Evolutionary conservation across 192 early-diverging fungal genomes (phyloP), one percentile per base, ranked within the genome.

Genomic region (Glomus cerebriforme): DNA sequence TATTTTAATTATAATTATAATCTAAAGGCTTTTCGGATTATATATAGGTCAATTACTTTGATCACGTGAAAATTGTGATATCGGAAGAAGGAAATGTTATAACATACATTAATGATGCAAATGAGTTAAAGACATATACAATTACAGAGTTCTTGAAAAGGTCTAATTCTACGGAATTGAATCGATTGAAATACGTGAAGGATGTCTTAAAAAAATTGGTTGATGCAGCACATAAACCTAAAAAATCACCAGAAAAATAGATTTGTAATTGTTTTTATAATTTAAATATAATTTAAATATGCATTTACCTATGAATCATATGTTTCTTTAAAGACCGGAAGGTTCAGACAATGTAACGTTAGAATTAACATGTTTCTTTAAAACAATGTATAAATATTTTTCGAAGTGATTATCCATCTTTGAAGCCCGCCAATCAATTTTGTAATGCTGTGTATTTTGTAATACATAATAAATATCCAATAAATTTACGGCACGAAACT

Each of bases 41-140:
- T 67, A 19, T 39, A 10, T 80, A 93, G 92, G 74, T 93, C 32
- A 93, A 92, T 77, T 90, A 93, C 65, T 91, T 89, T 75, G 92
- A 93, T 73, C 92, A 93, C 81, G 90, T 91, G 9, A 93, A 93
- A 82, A 63, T 93, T 27, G 82, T 93, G 17, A 73, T 93, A 27
- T 87, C 86, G 3, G 76, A 87, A 49, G 83, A 88, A 71, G 92
- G 87, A 10, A 79, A 73, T 10, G 81, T 84, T 8, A 72, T 94
- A 63, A 90, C 92, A 6, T 93, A 87, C 73, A 88, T 93, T 39
- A 85, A 93, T 76, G 71, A 73, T 2, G 10, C n/a, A 49, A 22
- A 47, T 29, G 71, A 26, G n/a, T 47, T 49, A 24, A 73, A 73
- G 12, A 73, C 71, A 17, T 17, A 2, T 58, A 31, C 47, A 7